Percentiles rank a stretch among this genome's conserved stretches.
Evolutionary conservation across 352 stramenopile genomes (phyloP).

Genomic region (Pythium sp.): DNA sequence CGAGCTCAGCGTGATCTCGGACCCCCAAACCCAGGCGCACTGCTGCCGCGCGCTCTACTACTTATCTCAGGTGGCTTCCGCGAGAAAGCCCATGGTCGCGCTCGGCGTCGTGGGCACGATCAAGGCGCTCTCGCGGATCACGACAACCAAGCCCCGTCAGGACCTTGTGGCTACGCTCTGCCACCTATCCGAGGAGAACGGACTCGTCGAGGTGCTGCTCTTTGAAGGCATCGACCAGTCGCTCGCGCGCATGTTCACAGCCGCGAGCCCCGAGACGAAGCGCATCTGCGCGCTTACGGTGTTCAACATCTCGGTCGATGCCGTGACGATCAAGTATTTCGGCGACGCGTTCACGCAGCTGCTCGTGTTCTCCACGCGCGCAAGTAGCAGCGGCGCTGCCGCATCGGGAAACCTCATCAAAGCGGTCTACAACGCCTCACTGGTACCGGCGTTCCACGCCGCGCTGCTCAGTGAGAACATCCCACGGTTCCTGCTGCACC

Average conservation of each 20-base stretch:
- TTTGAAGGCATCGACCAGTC: conserved; percentile 71
- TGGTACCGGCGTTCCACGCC: conserved; percentile 51
- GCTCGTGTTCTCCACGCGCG: conserved; percentile 30
- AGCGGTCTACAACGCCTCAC: conserved; percentile 65
- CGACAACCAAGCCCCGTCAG: conserved; percentile 30
- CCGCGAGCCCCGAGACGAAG: conserved; percentile 53
- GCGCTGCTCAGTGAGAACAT: conserved; percentile 64
- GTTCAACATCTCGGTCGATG: conserved; percentile 69
- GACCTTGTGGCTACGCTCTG: conserved; percentile 67
- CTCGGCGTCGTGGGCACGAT: conserved; percentile 45
- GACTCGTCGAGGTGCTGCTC: conserved; percentile 52
- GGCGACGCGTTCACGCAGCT: conserved; percentile 62
- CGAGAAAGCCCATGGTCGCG: conserved; percentile 55
- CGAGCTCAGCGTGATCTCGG: conserved; percentile 36
- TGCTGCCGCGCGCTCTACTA: conserved; percentile 74
- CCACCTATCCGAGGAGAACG: conserved; percentile 61
- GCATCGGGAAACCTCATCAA: conserved; percentile 53
- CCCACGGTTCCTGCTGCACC: conserved; percentile 48
- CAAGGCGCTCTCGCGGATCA: conserved; percentile 43
- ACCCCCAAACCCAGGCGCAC: conserved; percentile 50
- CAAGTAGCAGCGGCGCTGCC: conserved; percentile 3
- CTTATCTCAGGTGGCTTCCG: conserved; percentile 35
- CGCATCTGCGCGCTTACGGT: conserved; percentile 64
- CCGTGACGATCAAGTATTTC: conserved; percentile 58
- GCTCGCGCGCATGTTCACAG: conserved; percentile 43